These are phyloP conservation scores for Cordyceps pruinosa DNA, from an alignment of 2,329 filamentous ascomycete species.

Conservation along the genomic window DNA sequence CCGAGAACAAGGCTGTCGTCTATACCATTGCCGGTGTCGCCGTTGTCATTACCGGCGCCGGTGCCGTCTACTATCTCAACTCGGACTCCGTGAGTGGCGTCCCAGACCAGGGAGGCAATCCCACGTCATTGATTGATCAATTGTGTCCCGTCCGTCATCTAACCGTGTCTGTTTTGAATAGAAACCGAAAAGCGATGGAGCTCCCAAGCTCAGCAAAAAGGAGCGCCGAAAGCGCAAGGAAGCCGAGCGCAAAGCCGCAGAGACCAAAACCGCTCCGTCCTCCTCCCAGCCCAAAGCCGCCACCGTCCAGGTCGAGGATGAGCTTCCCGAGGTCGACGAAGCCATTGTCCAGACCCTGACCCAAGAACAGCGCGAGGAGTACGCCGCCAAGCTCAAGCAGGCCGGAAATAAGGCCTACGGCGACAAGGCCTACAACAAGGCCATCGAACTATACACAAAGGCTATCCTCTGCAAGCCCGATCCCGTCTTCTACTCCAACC, in stretches of 20 bases:
- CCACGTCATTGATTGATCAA: slow-evolving; percentile 3
- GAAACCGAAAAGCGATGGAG: slow-evolving; percentile 39
- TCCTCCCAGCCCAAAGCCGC: slow-evolving; percentile 41
- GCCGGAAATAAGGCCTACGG: slow-evolving; percentile 95
- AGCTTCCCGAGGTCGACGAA: slow-evolving; percentile 62
- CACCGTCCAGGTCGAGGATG: slow-evolving; percentile 53
- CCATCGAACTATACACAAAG: slow-evolving; percentile 91
- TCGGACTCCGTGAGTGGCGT: slow-evolving; percentile 44
- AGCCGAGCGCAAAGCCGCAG: slow-evolving; percentile 53
- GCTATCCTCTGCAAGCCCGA: slow-evolving; percentile 96
- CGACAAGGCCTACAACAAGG: slow-evolving; percentile 84
- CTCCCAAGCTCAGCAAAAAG: slow-evolving; percentile 79
- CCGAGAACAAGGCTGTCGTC: slow-evolving; percentile 90
- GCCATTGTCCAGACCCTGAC: slow-evolving; percentile 44
- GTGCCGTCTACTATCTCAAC: slow-evolving; percentile 85
- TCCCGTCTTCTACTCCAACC: slow-evolving; percentile 97
- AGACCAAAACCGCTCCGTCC: slow-evolving; percentile 32
- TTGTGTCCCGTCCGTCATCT: slow-evolving; percentile 12
- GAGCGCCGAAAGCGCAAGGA: slow-evolving; percentile 85
- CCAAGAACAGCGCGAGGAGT: slow-evolving; percentile 70
- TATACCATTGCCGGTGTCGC: slow-evolving; percentile 96
- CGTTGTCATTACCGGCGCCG: slow-evolving; percentile 82
- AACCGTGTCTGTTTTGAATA: slow-evolving; percentile 19
- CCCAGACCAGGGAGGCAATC: slow-evolving; percentile 15
- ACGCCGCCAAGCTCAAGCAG: slow-evolving; percentile 86